Conservation (phyloP, 371 early-diverging fungal genomes). For the Coemansia sp. region DNA sequence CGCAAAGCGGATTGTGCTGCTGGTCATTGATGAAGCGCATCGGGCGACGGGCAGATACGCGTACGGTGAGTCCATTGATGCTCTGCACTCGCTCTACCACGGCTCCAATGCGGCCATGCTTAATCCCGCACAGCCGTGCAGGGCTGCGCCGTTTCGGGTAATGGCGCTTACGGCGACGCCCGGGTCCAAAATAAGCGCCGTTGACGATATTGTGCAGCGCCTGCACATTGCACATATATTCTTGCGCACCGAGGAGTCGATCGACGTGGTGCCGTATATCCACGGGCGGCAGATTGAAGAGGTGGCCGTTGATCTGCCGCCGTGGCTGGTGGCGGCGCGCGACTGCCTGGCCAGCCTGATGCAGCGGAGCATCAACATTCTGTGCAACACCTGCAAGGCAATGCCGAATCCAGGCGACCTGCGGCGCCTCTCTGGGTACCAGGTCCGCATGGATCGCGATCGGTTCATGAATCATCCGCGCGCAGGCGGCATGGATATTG, state of each 20-base stretch:
- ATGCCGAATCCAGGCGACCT: conserved; percentile 49
- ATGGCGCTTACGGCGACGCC: conserved; percentile 93
- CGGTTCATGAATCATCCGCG: conserved; percentile 18
- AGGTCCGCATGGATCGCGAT: conserved; percentile 39
- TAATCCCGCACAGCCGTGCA: conserved; percentile 51
- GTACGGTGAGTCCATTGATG: conserved; percentile 69
- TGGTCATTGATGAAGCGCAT: conserved; percentile 95
- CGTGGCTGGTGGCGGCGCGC: conserved; percentile 38
- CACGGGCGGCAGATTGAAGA: conserved; percentile 66
- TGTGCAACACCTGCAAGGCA: conserved; percentile 60
- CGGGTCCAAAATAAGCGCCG: conserved; percentile 69
- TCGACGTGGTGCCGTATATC: conserved; percentile 77
- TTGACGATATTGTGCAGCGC: conserved; percentile 75
- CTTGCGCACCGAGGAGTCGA: conserved; percentile 85
- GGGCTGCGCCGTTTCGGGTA: conserved; percentile 64
- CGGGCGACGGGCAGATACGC: conserved; percentile 84
- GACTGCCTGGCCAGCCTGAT: conserved; percentile 36
- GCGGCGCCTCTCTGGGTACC: conserved; percentile 32
- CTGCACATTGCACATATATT: conserved; percentile 77
- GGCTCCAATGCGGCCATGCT: conserved; percentile 9
- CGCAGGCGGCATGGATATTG: conserved; percentile 15
- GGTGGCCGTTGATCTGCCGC: conserved; percentile 57
- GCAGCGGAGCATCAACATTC: conserved; percentile 45
- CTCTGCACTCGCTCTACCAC: conserved; percentile 55
- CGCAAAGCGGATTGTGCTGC: conserved; percentile 56